phyloP scores from a whole-genome alignment of 1,284 basidiomycete genomes.

The Ceratobasidium sp. region DNA sequence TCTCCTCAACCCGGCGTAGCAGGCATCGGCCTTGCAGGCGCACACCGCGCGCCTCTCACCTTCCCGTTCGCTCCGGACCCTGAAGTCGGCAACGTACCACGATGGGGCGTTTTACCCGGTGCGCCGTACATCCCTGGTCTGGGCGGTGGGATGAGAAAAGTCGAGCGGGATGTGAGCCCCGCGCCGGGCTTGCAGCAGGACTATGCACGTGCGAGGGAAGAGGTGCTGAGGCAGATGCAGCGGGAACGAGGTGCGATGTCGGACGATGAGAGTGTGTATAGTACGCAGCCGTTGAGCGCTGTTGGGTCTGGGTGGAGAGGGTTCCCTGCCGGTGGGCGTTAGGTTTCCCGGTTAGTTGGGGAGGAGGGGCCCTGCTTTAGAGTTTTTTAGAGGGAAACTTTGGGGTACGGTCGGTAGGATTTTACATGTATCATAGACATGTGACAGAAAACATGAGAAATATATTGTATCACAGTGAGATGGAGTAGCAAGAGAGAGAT shows the following conservation, averaged over 20 bases:
- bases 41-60: constrained; percentile 16
- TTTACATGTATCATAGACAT: constrained; percentile 31
- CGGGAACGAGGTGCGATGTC: constrained; percentile 20
- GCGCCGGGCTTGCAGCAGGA: constrained; percentile 33
- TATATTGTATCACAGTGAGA: constrained; percentile 23
- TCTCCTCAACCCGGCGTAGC: not conserved
- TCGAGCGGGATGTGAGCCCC: constrained; percentile 31
- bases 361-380: not conserved
- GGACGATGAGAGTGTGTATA: constrained; percentile 45
- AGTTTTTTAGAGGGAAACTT: constrained; percentile 12
- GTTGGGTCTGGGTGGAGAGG: constrained; percentile 9
- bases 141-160: not conserved
- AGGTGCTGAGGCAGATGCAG: constrained; percentile 41
- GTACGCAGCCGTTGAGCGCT: constrained; percentile 17
- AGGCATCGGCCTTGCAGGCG: constrained; percentile 17
- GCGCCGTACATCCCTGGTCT: constrained; percentile 35
- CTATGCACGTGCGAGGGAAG: constrained; percentile 28
- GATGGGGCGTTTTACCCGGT: constrained; percentile 21
- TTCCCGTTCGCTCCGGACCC: constrained; percentile 20
- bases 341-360: not conserved
- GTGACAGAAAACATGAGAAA: constrained; percentile 4
- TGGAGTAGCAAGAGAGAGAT: not conserved
- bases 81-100: not conserved
- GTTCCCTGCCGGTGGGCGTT: constrained; percentile 9
- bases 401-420: not conserved